A percentile compares a stretch with the other conserved stretches of the same genome.
Conservation (phyloP, 345 rosid genomes). For the Firmiana major region DNA sequence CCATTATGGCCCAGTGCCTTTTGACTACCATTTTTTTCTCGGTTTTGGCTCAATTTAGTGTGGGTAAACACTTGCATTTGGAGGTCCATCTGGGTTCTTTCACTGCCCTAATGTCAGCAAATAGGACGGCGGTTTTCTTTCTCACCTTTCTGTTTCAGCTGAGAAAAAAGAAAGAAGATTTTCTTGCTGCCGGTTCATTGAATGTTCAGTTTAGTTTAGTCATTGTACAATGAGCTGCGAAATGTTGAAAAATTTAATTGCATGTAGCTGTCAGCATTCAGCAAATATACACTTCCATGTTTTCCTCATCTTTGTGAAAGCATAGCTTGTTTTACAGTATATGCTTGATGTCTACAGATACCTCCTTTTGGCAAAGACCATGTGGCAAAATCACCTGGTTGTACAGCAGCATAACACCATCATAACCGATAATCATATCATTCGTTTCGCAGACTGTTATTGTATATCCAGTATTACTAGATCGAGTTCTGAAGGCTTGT, state of each 20-base stretch:
- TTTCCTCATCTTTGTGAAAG: not conserved
- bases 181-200: not conserved
- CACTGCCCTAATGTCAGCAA: no score
- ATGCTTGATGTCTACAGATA: constrained; percentile 25
- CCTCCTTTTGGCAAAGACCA: constrained; percentile 7
- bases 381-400: constrained; percentile 21
- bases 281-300: not conserved
- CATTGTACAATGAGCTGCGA: not conserved
- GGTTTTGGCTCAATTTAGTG: not conserved
- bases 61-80: no score
- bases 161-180: not conserved
- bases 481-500: not conserved
- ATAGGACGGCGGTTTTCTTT: not conserved
- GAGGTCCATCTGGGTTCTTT: no score
- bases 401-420: constrained; percentile 32
- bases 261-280: not conserved
- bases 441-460: constrained; percentile 17
- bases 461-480: constrained; percentile 29
- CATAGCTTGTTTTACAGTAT: not conserved
- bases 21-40: not conserved
- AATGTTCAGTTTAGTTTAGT: not conserved
- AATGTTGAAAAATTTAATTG: not conserved
- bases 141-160: not conserved
- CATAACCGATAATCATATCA: constrained; percentile 8
- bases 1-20: no score